Percentiles rank a stretch among this genome's conserved stretches.
Evolutionary conservation across 129 eudicot species (phyloP).

Genomic region (Sambucus nigra): DNA sequence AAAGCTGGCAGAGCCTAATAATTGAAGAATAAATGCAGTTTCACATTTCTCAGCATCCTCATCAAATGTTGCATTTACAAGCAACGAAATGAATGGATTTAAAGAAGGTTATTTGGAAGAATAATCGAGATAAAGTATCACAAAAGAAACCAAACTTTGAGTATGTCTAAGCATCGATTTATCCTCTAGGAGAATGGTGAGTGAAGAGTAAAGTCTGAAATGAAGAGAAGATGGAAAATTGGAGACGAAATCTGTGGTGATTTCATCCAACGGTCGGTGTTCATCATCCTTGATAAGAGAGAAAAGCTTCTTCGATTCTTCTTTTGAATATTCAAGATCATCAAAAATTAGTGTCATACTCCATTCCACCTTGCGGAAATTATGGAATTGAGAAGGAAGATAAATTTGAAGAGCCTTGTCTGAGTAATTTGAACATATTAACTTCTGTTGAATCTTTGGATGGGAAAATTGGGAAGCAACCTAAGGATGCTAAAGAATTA

Average conservation of each 20-base stretch:
- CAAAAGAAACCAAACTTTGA: conserved; percentile 75
- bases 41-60: conserved; percentile 56
- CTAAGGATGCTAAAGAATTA: no score
- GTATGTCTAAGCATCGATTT: conserved; percentile 45
- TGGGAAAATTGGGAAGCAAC: no score
- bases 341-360: no score
- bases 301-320: conserved; percentile 20
- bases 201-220: conserved; percentile 48
- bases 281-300: conserved; percentile 60
- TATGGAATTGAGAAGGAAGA: no score
- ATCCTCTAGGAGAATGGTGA: conserved; percentile 50
- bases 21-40: conserved; percentile 63
- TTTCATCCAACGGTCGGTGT: conserved; percentile 50
- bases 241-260: conserved; percentile 44
- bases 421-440: no score
- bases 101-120: conserved; percentile 52
- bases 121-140: conserved; percentile 61
- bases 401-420: no score
- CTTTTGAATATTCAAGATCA: no score
- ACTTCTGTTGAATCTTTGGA: no score
- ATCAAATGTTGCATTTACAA: conserved; percentile 53
- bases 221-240: conserved; percentile 38
- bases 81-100: conserved; percentile 64
- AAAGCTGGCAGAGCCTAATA: conserved; percentile 36
- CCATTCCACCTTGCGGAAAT: no score